Percentiles rank a stretch among this genome's conserved stretches.
Evolutionary conservation across 2,329 filamentous ascomycete species (phyloP).

Genomic region (Fusarium sp.): DNA sequence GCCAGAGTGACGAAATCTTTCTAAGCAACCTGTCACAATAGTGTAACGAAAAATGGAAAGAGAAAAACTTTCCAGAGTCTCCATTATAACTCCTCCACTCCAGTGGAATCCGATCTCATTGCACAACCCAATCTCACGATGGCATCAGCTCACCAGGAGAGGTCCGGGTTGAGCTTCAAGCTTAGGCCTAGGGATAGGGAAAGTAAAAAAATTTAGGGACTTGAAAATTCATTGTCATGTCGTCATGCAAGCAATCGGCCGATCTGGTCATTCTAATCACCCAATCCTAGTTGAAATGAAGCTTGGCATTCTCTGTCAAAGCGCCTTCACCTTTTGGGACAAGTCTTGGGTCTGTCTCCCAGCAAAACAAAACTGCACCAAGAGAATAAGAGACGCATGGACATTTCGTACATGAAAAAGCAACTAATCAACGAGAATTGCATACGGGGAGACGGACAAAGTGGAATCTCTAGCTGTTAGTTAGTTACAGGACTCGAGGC

Average conservation of each 20-base stretch:
- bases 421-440: constrained; percentile 12
- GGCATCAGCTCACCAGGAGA: constrained; percentile 40
- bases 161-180: constrained; percentile 12
- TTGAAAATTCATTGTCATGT: constrained; percentile 25
- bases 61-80: background rate
- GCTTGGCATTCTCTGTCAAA: constrained; percentile 36
- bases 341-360: constrained; percentile 19
- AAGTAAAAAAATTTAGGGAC: background rate
- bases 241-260: constrained; percentile 43
- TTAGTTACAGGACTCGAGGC: background rate
- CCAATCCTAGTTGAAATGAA: constrained; percentile 35
- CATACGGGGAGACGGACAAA: constrained; percentile 17
- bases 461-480: background rate
- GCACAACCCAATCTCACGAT: constrained; percentile 47
- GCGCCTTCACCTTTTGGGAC: constrained; percentile 29
- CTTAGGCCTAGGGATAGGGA: constrained; percentile 14
- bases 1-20: constrained; percentile 17
- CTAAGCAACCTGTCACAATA: constrained; percentile 5
- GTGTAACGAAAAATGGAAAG: background rate
- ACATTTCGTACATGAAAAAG: constrained; percentile 16
- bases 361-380: constrained; percentile 10
- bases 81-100: constrained; percentile 29
- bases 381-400: background rate
- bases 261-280: constrained; percentile 36
- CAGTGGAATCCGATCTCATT: constrained; percentile 29